Conservation (phyloP, 495 filamentous ascomycete genomes). For the Paragyromitra xinjiangensis region DNA sequence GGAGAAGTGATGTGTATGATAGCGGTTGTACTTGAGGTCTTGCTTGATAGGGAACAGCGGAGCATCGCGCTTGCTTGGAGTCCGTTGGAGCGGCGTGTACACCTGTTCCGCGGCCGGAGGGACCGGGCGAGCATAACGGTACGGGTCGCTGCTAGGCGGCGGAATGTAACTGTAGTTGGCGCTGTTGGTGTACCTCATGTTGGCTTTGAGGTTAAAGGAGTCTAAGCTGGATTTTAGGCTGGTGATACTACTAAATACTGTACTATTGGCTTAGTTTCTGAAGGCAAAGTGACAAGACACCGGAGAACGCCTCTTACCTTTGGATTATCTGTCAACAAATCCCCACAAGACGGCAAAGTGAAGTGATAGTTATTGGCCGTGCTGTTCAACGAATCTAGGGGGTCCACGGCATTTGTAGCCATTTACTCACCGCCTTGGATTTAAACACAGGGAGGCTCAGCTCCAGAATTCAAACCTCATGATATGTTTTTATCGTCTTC, state of each 20-base stretch:
- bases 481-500: constrained; percentile 26
- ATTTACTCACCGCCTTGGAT: constrained; percentile 27
- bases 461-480: constrained; percentile 44
- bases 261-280: constrained; percentile 26
- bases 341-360: constrained; percentile 35
- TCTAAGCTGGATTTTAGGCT: constrained; percentile 16
- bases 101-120: constrained; percentile 23
- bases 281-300: neutral
- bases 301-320: constrained; percentile 17
- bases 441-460: constrained; percentile 33
- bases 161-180: constrained; percentile 45
- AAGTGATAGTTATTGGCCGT: constrained; percentile 35
- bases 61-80: constrained; percentile 45
- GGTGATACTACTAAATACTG: constrained; percentile 12
- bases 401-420: constrained; percentile 36
- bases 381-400: constrained; percentile 24
- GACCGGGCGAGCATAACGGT: constrained; percentile 39
- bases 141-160: constrained; percentile 44
- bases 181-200: constrained; percentile 50
- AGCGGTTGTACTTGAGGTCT: constrained; percentile 50
- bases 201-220: constrained; percentile 11
- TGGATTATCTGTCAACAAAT: constrained; percentile 21
- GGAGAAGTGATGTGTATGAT: constrained; percentile 48
- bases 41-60: constrained; percentile 50
- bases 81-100: constrained; percentile 32